Conservation (phyloP, 2,329 filamentous ascomycete genomes). For the Colletotrichum sp. region DNA sequence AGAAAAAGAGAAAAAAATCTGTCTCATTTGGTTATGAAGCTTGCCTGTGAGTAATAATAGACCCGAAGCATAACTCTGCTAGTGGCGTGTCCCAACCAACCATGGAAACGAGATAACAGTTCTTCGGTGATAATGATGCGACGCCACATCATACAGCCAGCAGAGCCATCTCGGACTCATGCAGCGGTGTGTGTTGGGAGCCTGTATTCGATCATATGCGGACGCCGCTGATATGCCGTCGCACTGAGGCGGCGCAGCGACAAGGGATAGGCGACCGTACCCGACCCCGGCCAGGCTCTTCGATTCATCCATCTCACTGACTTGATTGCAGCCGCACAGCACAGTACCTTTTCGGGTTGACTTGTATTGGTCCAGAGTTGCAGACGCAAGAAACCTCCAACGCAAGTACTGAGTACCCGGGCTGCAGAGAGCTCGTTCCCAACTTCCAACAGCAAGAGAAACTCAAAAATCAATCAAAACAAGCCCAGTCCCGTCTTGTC, state of each 20-base stretch:
- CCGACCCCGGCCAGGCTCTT: background rate
- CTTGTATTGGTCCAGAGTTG: background rate
- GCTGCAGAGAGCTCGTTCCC: background rate
- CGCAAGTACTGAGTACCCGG: background rate
- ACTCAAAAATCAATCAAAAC: background rate
- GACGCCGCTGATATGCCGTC: background rate
- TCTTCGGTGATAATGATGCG: background rate
- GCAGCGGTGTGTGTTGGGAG: background rate
- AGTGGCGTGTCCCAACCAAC: background rate
- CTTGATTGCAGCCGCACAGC: background rate
- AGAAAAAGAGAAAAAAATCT: background rate
- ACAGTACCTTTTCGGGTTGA: background rate
- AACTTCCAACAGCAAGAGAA: background rate
- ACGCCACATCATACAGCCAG: background rate
- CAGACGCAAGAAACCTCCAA: background rate
- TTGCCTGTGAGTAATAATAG: too few relatives aligned
- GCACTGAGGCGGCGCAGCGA: background rate
- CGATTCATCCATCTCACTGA: background rate
- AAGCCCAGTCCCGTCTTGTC: background rate
- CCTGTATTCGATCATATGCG: background rate
- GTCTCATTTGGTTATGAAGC: background rate
- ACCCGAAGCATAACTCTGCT: background rate
- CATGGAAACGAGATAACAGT: background rate
- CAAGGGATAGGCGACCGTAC: background rate
- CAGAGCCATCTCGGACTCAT: background rate